A percentile compares a stretch with the other conserved stretches of the same genome.
Conservation (phyloP, 768 basidiomycete genomes). For the Tricholoma flavovirens region DNA sequence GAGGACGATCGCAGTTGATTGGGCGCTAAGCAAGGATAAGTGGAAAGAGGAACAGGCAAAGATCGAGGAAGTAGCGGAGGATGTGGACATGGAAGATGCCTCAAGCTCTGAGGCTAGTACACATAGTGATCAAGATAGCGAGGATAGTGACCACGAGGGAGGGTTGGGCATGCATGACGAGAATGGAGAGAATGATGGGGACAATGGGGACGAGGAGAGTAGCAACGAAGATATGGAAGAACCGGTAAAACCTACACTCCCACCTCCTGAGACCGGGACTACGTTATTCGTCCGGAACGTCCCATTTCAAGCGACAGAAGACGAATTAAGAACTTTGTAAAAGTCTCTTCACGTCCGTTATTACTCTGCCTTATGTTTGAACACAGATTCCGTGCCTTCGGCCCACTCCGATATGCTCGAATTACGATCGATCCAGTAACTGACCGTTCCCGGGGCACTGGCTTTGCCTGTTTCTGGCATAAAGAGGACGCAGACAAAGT, state of each 20-base stretch:
- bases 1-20: constrained; percentile 87
- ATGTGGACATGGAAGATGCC: constrained; percentile 30
- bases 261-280: constrained; percentile 80
- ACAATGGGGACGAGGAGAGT: constrained; percentile 25
- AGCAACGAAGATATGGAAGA: constrained; percentile 33
- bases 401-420: constrained; percentile 87
- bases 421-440: constrained; percentile 81
- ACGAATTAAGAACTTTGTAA: constrained; percentile 81
- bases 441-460: constrained; percentile 88
- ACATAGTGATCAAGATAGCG: constrained; percentile 21
- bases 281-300: constrained; percentile 94
- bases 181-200: constrained; percentile 36
- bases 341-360: constrained; percentile 2
- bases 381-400: constrained; percentile 83
- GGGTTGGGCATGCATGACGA: constrained; percentile 41
- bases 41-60: constrained; percentile 80
- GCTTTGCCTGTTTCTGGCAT: constrained; percentile 98
- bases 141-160: constrained; percentile 30
- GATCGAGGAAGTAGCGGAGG: constrained; percentile 33
- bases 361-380: not conserved
- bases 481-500: constrained; percentile 83
- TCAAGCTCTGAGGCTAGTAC: constrained; percentile 24
- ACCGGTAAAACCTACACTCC: constrained; percentile 61
- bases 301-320: constrained; percentile 88
- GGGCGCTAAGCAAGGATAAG: constrained; percentile 91